A percentile compares a stretch with the other conserved stretches of the same genome.
Conservation (phyloP, 495 filamentous ascomycete species). For the Lophiotrema nucula region DNA sequence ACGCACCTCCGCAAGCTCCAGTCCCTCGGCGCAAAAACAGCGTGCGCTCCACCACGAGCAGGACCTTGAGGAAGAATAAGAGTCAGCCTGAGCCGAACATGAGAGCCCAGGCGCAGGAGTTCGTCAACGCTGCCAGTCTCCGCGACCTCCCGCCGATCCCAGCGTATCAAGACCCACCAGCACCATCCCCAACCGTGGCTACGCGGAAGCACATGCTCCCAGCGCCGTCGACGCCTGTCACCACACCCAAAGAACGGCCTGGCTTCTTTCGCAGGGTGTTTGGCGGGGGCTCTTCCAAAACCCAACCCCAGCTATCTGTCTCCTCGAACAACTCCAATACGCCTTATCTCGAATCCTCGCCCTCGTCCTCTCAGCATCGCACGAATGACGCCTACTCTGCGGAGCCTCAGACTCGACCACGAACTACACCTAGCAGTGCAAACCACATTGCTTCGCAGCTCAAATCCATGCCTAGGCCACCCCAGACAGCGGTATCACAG, state of each 20-base stretch:
- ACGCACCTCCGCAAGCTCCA: slow-evolving; percentile 34
- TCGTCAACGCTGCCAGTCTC: slow-evolving; percentile 37
- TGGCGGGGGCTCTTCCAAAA: slow-evolving; percentile 55
- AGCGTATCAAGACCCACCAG: slow-evolving; percentile 42
- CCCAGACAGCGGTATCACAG: slow-evolving; percentile 19
- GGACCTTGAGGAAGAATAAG: slow-evolving; percentile 56
- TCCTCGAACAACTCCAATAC: slow-evolving; percentile 15
- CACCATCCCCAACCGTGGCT: slow-evolving; percentile 55
- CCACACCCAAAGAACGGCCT: slow-evolving; percentile 61
- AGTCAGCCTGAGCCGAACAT: slow-evolving; percentile 49
- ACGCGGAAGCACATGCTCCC: slow-evolving; percentile 50
- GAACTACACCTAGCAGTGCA: slow-evolving; percentile 23
- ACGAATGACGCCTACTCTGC: slow-evolving; percentile 3
- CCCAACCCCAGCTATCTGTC: slow-evolving; percentile 22
- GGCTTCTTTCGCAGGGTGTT: slow-evolving; percentile 95
- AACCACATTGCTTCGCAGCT: slow-evolving; percentile 36
- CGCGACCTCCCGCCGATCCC: slow-evolving; percentile 29
- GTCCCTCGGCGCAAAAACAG: slow-evolving; percentile 59
- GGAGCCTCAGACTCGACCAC: slow-evolving; percentile 23
- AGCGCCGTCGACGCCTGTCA: slow-evolving; percentile 36
- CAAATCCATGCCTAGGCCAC: slow-evolving; percentile 21
- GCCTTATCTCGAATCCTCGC: slow-evolving; percentile 11
- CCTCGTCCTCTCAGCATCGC: slow-evolving; percentile 15
- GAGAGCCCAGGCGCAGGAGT: slow-evolving; percentile 40
- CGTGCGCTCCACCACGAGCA: slow-evolving; percentile 61